Evolutionary conservation across 2,329 filamentous ascomycete species (phyloP), one percentile per base, ranked within the genome.

Genomic region (Fusarium abutilonis): DNA sequence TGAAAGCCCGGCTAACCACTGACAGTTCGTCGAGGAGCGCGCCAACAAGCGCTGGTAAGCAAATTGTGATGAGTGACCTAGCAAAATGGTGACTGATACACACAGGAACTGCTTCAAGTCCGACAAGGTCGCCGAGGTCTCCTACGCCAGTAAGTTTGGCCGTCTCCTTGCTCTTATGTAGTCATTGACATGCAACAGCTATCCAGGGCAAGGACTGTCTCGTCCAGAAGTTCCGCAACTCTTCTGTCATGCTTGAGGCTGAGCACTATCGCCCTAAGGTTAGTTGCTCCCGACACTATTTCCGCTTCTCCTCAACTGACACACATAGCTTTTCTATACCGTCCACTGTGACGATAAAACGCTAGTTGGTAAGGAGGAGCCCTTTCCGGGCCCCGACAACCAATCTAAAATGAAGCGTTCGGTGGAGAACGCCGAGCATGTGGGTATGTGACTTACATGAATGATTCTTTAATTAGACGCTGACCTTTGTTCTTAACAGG

Each of bases 141-240:
- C 93, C 0, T 99, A 98, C 75, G 95, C 95, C n/a, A 97, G 90
- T 93, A 76, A 79, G 89, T 82, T 11, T n/a, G 5, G 0, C 2
- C 2, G 6, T 4, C 4, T 3, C 3, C 3, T 7, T 10, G 4
- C 6, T 13, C 4, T 7, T 1, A 11, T 10, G 5, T 2, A 8
- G 1, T 11, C 38, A 54, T 56, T 70, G 17, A 70, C 79, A 52
- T 79, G 9, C 11, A 17, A 44, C 54, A 93, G 90, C 93, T 11
- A 94, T 97, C 57, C 95, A 99, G 79, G 95, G 95, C 41, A 89
- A 90, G 63, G 93, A 97, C 72, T 94, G 92, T 63, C 82, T 98
- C 0, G 86, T 97, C 7, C 91, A 96, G 74, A 97, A 98, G 73
- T 99, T 99, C 72, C 89, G 95, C 32, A 99, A 99, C 79, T 97